phyloP scores from a whole-genome alignment of 2,329 filamentous ascomycete species.

The Teratosphaeria destructans region DNA sequence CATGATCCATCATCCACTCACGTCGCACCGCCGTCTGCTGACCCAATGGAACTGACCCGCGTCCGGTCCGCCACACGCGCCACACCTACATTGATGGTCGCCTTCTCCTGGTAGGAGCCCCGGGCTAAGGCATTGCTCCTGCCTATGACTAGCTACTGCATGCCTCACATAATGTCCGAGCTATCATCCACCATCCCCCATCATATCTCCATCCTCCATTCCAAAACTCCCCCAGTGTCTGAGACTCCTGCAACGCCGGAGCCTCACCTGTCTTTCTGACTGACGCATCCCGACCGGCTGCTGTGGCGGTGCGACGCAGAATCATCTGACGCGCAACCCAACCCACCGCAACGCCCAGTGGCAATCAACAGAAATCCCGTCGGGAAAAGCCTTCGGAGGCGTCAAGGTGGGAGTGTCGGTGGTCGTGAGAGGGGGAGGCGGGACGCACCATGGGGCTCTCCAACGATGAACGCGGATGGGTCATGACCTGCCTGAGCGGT shows the following conservation, averaged over 20 bases:
- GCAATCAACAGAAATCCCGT: not conserved
- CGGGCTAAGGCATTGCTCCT: not conserved
- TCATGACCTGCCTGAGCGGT: slow-evolving; percentile 76
- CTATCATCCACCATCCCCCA: too few relatives aligned
- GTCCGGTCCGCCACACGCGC: not conserved
- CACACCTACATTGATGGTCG: not conserved
- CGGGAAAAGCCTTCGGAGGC: not conserved
- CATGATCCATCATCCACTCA: not conserved
- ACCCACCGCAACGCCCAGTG: not conserved
- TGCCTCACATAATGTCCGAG: too few relatives aligned
- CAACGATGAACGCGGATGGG: slow-evolving; percentile 87
- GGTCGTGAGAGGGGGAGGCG: not conserved
- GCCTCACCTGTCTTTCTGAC: not conserved
- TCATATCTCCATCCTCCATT: too few relatives aligned
- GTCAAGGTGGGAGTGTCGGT: not conserved
- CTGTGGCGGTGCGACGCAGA: not conserved
- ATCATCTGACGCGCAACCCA: not conserved
- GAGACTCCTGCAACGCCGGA: not conserved
- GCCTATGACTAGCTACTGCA: too few relatives aligned
- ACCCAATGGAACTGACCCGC: not conserved
- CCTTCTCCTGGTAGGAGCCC: not conserved
- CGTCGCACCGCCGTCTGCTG: not conserved
- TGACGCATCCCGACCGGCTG: not conserved
- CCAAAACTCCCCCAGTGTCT: too few relatives aligned
- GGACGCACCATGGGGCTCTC: slow-evolving; percentile 40